These are phyloP conservation scores for Vitis labrusca DNA, from an alignment of 164 flowering plant species.

Conservation along the genomic window DNA sequence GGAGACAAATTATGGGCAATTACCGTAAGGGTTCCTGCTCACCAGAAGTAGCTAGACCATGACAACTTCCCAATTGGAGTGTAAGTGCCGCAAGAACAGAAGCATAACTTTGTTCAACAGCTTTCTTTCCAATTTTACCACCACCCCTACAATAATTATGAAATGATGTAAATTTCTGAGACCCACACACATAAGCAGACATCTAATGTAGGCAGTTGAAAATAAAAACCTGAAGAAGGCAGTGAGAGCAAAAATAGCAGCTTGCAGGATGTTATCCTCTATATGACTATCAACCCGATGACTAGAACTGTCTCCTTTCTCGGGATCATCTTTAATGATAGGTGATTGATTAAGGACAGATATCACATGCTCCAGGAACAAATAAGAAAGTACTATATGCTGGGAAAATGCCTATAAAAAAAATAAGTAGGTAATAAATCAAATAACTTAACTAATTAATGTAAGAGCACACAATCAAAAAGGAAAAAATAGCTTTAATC, in stretches of 20 bases:
- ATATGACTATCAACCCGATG: conserved; percentile 28
- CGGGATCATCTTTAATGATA: conserved; percentile 39
- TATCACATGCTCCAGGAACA: conserved; percentile 78
- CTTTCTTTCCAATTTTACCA: conserved; percentile 86
- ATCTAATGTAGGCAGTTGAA: not conserved
- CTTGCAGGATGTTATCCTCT: conserved; percentile 63
- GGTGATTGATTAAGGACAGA: conserved; percentile 58
- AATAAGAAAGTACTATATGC: conserved; percentile 69
- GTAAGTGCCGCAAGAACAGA: conserved; percentile 73
- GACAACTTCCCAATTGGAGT: conserved; percentile 85
- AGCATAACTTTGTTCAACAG: conserved; percentile 83
- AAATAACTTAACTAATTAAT: not conserved
- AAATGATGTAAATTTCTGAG: conserved; percentile 4
- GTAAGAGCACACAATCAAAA: not conserved
- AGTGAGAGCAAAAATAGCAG: conserved; percentile 81
- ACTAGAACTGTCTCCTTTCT: conserved; percentile 47
- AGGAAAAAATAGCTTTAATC: not conserved
- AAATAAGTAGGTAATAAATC: not conserved
- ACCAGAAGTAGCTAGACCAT: conserved; percentile 65
- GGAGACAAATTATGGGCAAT: not conserved
- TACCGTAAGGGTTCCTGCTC: conserved; percentile 80
- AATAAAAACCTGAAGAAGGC: conserved; percentile 77
- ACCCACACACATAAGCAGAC: not conserved
- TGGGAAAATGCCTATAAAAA: conserved; percentile 81
- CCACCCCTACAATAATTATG: conserved; percentile 70